Conservation (phyloP, 2,329 filamentous ascomycete genomes). For the Venturia asperata region DNA sequence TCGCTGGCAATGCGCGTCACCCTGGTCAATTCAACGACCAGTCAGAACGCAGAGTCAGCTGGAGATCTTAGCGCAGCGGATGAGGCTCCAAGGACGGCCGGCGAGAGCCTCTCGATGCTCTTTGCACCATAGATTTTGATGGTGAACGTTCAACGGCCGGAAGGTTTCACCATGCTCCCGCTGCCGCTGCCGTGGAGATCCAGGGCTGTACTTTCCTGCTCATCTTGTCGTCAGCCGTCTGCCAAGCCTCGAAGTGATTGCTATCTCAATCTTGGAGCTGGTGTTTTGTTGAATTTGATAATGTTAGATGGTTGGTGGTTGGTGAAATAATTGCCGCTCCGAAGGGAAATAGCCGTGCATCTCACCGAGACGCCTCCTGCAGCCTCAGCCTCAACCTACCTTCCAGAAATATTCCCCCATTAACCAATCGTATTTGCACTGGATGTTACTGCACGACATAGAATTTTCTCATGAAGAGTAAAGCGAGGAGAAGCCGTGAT, state of each 20-base stretch:
- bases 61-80: constrained; percentile 1
- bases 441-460: too few relatives aligned
- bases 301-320: background rate
- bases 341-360: too few relatives aligned
- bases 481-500: too few relatives aligned
- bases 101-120: constrained; percentile 14
- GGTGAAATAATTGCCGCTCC: too few relatives aligned
- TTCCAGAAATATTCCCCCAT: too few relatives aligned
- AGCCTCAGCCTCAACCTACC: too few relatives aligned
- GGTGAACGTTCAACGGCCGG: constrained; percentile 5
- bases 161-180: constrained; percentile 7
- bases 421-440: too few relatives aligned
- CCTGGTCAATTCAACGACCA: background rate
- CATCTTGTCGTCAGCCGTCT: background rate
- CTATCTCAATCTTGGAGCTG: background rate
- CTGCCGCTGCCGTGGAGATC: constrained; percentile 1
- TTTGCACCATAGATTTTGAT: background rate
- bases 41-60: background rate
- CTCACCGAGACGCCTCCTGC: too few relatives aligned
- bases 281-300: background rate
- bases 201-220: background rate
- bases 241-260: background rate
- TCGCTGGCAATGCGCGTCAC: constrained; percentile 15
- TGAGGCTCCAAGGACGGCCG: constrained; percentile 12
- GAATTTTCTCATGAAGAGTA: too few relatives aligned